These are phyloP conservation scores for Croton setiger DNA, from an alignment of 441 rosid genomes.

Conservation along the genomic window DNA sequence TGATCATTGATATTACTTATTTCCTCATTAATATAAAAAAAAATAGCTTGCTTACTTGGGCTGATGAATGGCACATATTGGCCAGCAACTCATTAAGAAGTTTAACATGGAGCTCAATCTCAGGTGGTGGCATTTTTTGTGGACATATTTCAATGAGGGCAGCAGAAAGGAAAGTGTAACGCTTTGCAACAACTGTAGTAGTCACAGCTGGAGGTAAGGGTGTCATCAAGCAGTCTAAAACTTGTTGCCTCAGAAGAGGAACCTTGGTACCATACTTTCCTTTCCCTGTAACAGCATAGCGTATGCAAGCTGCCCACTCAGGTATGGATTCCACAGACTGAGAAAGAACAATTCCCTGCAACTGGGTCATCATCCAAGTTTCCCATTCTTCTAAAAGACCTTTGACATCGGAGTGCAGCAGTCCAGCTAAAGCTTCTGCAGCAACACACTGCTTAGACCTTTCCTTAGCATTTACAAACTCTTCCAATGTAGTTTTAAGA, in stretches of 20 bases:
- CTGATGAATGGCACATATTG: slow-evolving; percentile 96
- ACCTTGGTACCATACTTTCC: slow-evolving; percentile 82
- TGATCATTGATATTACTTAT: neutral
- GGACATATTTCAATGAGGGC: slow-evolving; percentile 92
- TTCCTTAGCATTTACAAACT: slow-evolving; percentile 88
- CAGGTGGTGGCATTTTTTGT: slow-evolving; percentile 75
- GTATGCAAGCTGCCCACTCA: slow-evolving; percentile 99
- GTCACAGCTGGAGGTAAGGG: slow-evolving; percentile 86
- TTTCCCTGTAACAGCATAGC: slow-evolving; percentile 99
- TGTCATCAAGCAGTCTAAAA: slow-evolving; percentile 77
- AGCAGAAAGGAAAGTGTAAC: slow-evolving; percentile 94
- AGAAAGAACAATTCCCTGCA: slow-evolving; percentile 81
- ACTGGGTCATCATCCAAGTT: slow-evolving; percentile 84
- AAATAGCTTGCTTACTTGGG: slow-evolving; percentile 67
- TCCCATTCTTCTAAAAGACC: slow-evolving; percentile 91
- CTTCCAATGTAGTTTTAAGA: slow-evolving; percentile 72
- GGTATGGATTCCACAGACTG: slow-evolving; percentile 96
- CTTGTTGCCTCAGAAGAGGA: slow-evolving; percentile 78
- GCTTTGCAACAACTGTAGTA: slow-evolving; percentile 87
- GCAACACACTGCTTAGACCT: slow-evolving; percentile 99
- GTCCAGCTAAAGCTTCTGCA: slow-evolving; percentile 96
- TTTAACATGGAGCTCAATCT: slow-evolving; percentile 62
- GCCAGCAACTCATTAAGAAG: slow-evolving; percentile 80
- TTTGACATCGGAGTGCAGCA: slow-evolving; percentile 86
- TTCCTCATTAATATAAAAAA: neutral